Evolutionary conservation across 805 yeast genomes (phyloP).

Genomic region (Phaffomyces opuntiae): DNA sequence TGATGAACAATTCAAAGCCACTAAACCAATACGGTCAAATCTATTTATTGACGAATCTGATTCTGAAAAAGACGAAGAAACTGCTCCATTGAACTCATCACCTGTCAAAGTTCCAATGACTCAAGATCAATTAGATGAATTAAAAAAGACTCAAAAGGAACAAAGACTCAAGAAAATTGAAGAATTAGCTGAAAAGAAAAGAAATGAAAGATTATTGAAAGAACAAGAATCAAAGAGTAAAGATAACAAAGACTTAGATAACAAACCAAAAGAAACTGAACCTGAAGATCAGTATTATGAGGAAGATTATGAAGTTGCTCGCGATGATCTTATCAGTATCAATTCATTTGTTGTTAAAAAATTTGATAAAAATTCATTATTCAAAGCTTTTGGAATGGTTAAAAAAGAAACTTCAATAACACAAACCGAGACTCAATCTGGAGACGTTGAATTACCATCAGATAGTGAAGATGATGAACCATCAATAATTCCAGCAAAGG

Average conservation of each 20-base stretch:
- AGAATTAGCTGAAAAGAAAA: slow-evolving; percentile 18
- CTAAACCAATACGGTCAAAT: neutral
- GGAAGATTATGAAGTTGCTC: neutral
- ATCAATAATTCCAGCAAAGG: neutral
- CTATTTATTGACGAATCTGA: slow-evolving; percentile 16
- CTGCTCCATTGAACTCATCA: neutral
- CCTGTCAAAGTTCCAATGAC: neutral
- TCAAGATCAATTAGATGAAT: slow-evolving; percentile 1
- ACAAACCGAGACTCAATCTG: slow-evolving; percentile 4
- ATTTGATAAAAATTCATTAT: slow-evolving; percentile 14
- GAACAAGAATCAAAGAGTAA: slow-evolving; percentile 13
- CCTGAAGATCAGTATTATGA: slow-evolving; percentile 9
- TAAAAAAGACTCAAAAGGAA: slow-evolving; percentile 2
- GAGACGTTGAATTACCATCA: slow-evolving; percentile 6
- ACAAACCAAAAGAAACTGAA: slow-evolving; percentile 4
- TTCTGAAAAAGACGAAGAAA: slow-evolving; percentile 2
- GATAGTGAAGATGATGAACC: slow-evolving; percentile 12
- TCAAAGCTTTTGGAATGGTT: slow-evolving; percentile 18
- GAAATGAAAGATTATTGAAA: slow-evolving; percentile 14
- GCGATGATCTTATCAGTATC: slow-evolving; percentile 6
- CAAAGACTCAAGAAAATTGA: slow-evolving; percentile 12
- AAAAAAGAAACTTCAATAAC: neutral
- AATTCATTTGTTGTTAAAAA: slow-evolving; percentile 11
- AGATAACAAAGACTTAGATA: slow-evolving; percentile 6
- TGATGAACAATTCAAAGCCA: neutral